Evolutionary conservation across 1,284 basidiomycete species (phyloP), one percentile per base, ranked within the genome.

Genomic region (Wolfiporia cocos): DNA sequence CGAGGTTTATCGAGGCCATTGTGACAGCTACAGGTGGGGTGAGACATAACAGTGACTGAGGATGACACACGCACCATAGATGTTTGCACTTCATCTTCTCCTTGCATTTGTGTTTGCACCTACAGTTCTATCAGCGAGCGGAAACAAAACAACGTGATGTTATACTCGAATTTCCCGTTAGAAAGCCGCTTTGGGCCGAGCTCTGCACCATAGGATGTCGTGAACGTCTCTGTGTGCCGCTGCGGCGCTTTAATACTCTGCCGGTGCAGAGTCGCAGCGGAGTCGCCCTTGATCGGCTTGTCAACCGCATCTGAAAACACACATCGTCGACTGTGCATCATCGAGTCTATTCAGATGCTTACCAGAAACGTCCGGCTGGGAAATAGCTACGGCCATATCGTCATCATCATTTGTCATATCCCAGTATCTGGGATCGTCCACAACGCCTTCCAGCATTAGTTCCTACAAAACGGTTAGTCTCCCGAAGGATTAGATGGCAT

Each of bases 51-150:
- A 18, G 17, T 14, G 26, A 21, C 33, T 4, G 26, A 10, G n/a
- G 15, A 28, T 22, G 34, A 34, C 28, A 50, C 39, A 46, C 68
- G 51, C 52, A 86, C 87, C 86, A 90, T 24, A 80, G 56, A 65
- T 90, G 86, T 20, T 80, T 73, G 55, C 87, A 90, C 34, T 68
- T 70, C 2, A 66, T 65, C 59, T 89, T 90, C 54, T 87, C 77
- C 55, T 82, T 86, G 68, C 87, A 90, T n/a, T 68, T 46, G 53
- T 90, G 87, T 50, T 86, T 85, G 53, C 87, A 90, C 44, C 86
- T 88, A 39, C 34, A 24, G 9, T 28, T 17, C n/a, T 15, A n/a
- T 26, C 24, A 19, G 14, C 26, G 17, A 33, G 39, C 23, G 15
- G 31, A 22, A 14, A 31, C 20, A 33, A 20, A 10, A 12, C 15